Conservation (phyloP, 1,139 yeast genomes). For the Debaryomyces singareniensis region DNA sequence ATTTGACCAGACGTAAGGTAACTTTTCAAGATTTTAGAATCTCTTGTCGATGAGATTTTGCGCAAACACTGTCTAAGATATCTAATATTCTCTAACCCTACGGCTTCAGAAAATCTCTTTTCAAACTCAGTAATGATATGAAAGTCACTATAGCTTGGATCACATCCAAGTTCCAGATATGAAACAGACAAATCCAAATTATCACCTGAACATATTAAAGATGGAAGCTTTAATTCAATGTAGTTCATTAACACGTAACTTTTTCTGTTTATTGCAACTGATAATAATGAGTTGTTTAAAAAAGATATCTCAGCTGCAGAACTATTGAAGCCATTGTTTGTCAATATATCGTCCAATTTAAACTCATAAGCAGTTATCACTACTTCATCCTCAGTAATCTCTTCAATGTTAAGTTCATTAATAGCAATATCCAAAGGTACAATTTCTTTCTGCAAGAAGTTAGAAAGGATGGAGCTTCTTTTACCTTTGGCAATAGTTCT, state of each 20-base stretch:
- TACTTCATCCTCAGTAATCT: conserved; percentile 69
- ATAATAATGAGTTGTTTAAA: conserved; percentile 30
- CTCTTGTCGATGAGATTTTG: conserved; percentile 39
- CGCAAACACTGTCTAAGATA: conserved; percentile 46
- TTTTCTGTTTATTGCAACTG: conserved; percentile 35
- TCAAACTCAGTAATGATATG: conserved; percentile 54
- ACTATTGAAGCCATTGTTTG: conserved; percentile 47
- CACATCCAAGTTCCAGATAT: conserved; percentile 36
- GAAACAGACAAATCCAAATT: conserved; percentile 24
- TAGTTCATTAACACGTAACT: conserved; percentile 41
- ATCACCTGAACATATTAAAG: conserved; percentile 14
- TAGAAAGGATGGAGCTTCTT: conserved; percentile 34
- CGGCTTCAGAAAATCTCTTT: conserved; percentile 16
- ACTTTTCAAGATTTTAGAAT: conserved; percentile 47
- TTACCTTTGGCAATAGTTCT: conserved; percentile 39
- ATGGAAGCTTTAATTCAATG: conserved; percentile 39
- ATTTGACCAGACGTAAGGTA: conserved; percentile 54
- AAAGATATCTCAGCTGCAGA: conserved; percentile 35
- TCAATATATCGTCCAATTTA: conserved; percentile 56
- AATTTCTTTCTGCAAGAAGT: conserved; percentile 50
- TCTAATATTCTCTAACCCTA: conserved; percentile 31
- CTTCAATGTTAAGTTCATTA: conserved; percentile 52
- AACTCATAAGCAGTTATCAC: conserved; percentile 65
- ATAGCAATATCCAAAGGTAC: conserved; percentile 54
- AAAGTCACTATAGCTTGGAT: conserved; percentile 45